A percentile compares a stretch with the other conserved stretches of the same genome.
Conservation (phyloP, 2,329 filamentous ascomycete genomes). For the Cadophora malorum region DNA sequence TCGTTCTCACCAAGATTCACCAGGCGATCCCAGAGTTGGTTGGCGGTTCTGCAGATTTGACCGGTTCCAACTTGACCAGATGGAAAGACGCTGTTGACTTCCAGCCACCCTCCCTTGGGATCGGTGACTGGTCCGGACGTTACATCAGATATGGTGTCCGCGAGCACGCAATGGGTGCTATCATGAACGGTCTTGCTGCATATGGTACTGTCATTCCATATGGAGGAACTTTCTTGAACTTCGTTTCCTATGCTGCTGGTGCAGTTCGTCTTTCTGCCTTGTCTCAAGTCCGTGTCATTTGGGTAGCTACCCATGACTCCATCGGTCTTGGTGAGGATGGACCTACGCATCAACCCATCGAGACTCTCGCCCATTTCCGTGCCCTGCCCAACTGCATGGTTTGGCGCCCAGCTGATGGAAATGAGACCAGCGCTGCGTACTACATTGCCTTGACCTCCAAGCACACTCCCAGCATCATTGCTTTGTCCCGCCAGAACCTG, state of each 20-base stretch:
- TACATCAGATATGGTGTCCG: constrained; percentile 94
- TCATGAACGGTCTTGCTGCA: constrained; percentile 93
- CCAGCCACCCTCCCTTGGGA: constrained; percentile 84
- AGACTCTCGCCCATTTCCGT: constrained; percentile 98
- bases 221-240: constrained; percentile 98
- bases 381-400: constrained; percentile 99
- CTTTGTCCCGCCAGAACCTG: constrained; percentile 96
- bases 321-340: constrained; percentile 99
- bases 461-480: constrained; percentile 90
- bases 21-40: constrained; percentile 84
- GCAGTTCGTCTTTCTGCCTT: constrained; percentile 93
- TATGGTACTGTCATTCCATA: constrained; percentile 96
- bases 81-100: constrained; percentile 98
- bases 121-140: constrained; percentile 89
- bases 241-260: constrained; percentile 96
- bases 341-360: constrained; percentile 98
- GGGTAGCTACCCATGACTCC: constrained; percentile 97
- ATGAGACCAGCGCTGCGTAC: constrained; percentile 98
- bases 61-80: constrained; percentile 96
- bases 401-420: constrained; percentile 97
- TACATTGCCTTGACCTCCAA: constrained; percentile 91
- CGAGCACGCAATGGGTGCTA: constrained; percentile 90
- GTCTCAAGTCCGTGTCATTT: constrained; percentile 89
- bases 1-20: constrained; percentile 88
- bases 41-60: constrained; percentile 96